Base-by-base conservation (phyloP, 176 grass and related monocot genomes). In the Oryza glumipatula region DNA sequence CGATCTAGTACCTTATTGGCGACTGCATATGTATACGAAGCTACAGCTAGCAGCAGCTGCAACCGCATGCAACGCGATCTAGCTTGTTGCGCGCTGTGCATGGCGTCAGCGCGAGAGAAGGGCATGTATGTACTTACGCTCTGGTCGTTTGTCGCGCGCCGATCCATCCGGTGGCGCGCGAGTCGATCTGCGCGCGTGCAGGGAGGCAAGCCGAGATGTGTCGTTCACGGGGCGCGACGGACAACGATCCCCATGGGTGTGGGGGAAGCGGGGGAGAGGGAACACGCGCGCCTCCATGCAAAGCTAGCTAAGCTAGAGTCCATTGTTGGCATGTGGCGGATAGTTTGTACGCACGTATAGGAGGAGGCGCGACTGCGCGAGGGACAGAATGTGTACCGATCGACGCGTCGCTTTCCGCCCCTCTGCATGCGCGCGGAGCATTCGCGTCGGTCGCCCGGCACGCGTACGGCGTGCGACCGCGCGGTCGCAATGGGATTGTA, bases 381-480 rank as follows among this genome's bases (percentile, higher is more conserved):
- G 52, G 19, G 77, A 86, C 60, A 80, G 28, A 19, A 1, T 2
- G 21, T 30, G 36, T 61, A 39, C 61, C 33, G 63, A 33, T 47
- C 17, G 19, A 32, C 26, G 16, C 63, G 85, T 76, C 61, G 79
- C 52, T 87, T 87, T 81, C 85, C 58, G 1, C 4, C 19, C 21
- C 21, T 1, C 58, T 21, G 35, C 35, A 5, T 4, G 56, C 17
- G 15, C 4, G 12, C 47, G 47, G 47, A 39, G 38, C 41, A 43
- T 43, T 54, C 17, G 51, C 51, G 51, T 54, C 56, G 19, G 56
- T 60, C 56, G 56, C 56, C 17, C 19, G 19, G 19, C 19, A 60
- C 51, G 51, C 51, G 16, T 54, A 54, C 51, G 51, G 51, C 51
- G 51, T 54, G 51, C 16, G 15, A 54, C 15, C 51, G 19, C 51